Evolutionary conservation across 345 rosid species (phyloP).

Genomic region (Turnera subulata): DNA sequence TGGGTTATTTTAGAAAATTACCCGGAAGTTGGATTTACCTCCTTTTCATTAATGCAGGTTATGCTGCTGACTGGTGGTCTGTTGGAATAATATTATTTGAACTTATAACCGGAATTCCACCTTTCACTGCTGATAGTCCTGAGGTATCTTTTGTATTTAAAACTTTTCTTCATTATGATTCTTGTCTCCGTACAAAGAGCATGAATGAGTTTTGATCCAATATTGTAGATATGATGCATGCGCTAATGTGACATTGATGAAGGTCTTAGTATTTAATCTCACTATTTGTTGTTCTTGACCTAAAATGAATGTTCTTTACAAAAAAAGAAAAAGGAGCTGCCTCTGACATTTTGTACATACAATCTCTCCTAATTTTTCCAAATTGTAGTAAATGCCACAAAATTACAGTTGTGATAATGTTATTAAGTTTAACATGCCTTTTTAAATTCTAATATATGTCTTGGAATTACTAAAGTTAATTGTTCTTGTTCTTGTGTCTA

Average conservation of each 20-base stretch:
- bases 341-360: no score
- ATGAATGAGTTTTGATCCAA: no score
- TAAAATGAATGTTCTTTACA: no score
- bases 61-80: conserved; percentile 88
- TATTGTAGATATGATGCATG: no score
- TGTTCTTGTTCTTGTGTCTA: neutral
- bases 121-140: conserved; percentile 63
- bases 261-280: no score
- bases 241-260: no score
- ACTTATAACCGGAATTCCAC: conserved; percentile 75
- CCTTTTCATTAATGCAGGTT: conserved; percentile 48
- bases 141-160: conserved; percentile 44
- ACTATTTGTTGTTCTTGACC: no score
- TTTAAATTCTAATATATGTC: no score
- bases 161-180: conserved; percentile 2
- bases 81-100: conserved; percentile 83
- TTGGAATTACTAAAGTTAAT: neutral
- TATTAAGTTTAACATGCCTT: neutral
- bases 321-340: no score
- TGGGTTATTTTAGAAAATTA: conserved; percentile 10
- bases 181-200: neutral
- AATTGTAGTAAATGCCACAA: no score
- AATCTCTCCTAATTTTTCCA: no score
- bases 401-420: no score
- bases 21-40: conserved; percentile 22